Conservation (phyloP, 345 rosid species). For the Ceriops decandra region DNA sequence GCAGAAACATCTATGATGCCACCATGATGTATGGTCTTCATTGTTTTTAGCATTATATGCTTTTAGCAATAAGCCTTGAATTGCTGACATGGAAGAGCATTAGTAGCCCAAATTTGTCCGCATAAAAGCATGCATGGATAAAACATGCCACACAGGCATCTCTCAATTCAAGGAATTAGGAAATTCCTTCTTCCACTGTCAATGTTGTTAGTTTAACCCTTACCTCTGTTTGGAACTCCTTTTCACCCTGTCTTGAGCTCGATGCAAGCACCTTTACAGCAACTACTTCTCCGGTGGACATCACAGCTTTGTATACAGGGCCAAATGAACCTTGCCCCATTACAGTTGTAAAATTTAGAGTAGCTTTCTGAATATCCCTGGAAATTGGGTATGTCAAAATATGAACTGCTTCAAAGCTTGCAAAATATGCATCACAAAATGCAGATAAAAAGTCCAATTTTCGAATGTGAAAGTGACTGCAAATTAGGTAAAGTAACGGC, state of each 20-base stretch:
- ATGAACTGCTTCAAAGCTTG: constrained; percentile 4
- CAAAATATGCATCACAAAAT: background rate
- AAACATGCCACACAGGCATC: background rate
- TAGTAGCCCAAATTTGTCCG: background rate
- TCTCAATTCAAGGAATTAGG: background rate
- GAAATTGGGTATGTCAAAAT: background rate
- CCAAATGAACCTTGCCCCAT: constrained; percentile 96
- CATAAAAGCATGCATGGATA: background rate
- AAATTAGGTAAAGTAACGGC: no score
- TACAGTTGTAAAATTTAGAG: constrained; percentile 70
- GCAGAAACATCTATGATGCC: no score
- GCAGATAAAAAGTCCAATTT: background rate
- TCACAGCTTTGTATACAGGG: constrained; percentile 79
- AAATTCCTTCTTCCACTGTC: background rate
- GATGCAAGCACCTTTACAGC: constrained; percentile 95
- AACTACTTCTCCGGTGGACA: constrained; percentile 61
- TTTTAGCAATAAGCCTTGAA: no score
- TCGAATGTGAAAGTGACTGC: background rate
- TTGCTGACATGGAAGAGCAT: background rate
- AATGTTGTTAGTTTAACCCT: constrained; percentile 2
- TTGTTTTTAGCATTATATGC: no score
- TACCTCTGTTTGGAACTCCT: constrained; percentile 96
- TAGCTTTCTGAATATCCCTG: constrained; percentile 98
- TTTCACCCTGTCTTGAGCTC: constrained; percentile 85
- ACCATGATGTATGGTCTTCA: no score